Base-by-base conservation (phyloP, 257 asterid genomes). In the Salvia splendens region DNA sequence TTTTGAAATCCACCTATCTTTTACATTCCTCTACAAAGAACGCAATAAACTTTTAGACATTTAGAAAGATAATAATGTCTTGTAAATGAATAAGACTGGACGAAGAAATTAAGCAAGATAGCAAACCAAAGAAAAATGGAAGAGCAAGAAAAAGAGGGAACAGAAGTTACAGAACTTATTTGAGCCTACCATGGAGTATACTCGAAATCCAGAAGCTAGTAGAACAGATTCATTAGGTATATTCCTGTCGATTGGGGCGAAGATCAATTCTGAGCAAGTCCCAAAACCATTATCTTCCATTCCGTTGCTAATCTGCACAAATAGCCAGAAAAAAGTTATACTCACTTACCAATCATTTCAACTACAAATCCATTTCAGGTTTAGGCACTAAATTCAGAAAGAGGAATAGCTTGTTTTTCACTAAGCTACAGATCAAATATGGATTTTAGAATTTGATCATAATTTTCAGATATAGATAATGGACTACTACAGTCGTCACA, bases 141-240 rank as follows among this genome's bases (percentile, higher is more conserved):
- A 2, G 20, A 55, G 42, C 42, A n/a, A 33, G 5, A 40, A 41
- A 11, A 12, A 38, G 36, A 53, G 36, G 64, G 73, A 24, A 24
- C 30, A 24, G 30, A 24, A 24, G 30, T 24, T 24, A 50, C 79
- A 64, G 52, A 71, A 83, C 83, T 70, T 78, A 64, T 60, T 49
- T 38, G 85, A 62, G 61, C 70, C 52, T 67, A 83, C 42, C 71
- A 67, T 24, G 30, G 30, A 71, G 73, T 64, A 33, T 62, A 80
- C 51, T 36, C 88, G 86, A 74, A 83, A 83, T 68, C 88, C 88
- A 68, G 85, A 81, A 51, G 78, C 68, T 45, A 80, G 38, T 20
- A 73, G 43, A 51, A 41, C 33, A 49, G 75, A 67, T n/a, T 70
- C 79, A 38, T 64, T 61, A 6, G 86, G 80, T 38, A 67, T 10